These are phyloP conservation scores for Pseudocercospora crystallina DNA, from an alignment of 2,329 filamentous ascomycete genomes.

Conservation along the genomic window DNA sequence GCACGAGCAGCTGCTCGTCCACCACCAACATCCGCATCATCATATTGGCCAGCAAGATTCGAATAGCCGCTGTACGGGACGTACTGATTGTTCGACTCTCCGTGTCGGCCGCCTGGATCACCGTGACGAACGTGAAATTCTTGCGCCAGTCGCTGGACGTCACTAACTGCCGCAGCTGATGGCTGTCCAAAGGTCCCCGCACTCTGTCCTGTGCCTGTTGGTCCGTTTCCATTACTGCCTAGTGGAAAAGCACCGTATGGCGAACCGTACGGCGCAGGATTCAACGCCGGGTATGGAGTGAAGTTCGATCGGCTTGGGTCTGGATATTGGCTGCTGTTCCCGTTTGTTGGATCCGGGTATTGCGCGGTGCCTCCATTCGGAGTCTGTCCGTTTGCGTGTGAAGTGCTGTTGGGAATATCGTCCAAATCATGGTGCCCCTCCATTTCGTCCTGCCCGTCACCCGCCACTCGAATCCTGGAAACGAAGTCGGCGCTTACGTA, in stretches of 20 bases:
- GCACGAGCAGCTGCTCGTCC: conserved; percentile 2
- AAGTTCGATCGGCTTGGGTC: conserved; percentile 9
- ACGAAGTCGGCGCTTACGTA: neutral
- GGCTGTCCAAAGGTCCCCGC: conserved; percentile 4
- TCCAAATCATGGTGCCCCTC: neutral
- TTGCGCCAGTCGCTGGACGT: conserved; percentile 13
- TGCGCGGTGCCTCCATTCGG: no score
- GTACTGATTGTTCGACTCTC: no score
- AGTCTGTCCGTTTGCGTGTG: neutral
- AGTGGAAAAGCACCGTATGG: neutral
- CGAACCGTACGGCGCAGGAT: conserved; percentile 2
- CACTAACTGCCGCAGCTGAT: neutral
- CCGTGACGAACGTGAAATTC: conserved; percentile 19
- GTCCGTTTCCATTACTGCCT: no score
- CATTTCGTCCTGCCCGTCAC: neutral
- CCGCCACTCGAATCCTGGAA: conserved; percentile 4
- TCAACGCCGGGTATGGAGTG: conserved; percentile 1
- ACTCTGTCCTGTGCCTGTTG: neutral
- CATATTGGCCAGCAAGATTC: neutral
- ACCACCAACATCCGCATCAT: conserved; percentile 1
- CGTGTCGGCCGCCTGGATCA: conserved; percentile 4
- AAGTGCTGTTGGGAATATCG: no score
- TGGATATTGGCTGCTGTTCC: neutral
- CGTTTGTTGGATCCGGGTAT: no score
- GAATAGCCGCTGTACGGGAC: neutral